Percentiles rank a stretch among this genome's conserved stretches.
These are phyloP conservation scores for Sarocladium brachiariae DNA, from an alignment of 2,329 filamentous ascomycete genomes.

Conservation along the genomic window DNA sequence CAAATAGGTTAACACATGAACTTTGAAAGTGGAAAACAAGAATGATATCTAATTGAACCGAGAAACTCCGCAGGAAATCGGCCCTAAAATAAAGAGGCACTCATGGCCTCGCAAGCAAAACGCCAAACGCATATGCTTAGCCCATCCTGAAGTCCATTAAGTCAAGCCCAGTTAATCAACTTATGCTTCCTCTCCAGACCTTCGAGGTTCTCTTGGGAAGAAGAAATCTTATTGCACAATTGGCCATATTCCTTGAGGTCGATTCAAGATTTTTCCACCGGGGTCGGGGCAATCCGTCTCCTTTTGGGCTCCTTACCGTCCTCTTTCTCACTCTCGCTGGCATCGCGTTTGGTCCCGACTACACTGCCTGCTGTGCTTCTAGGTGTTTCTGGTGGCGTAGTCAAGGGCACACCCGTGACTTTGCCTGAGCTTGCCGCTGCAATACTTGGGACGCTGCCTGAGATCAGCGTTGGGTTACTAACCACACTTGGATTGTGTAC, in stretches of 20 bases:
- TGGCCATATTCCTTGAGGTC: no score
- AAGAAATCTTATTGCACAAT: no score
- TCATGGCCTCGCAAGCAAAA: conserved; percentile 1
- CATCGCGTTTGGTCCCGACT: conserved; percentile 49
- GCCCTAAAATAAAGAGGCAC: not conserved
- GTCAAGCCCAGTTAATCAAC: not conserved
- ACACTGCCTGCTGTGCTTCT: conserved; percentile 28
- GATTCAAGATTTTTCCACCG: conserved; percentile 29
- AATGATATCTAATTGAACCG: not conserved
- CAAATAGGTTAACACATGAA: no score
- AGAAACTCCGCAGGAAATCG: not conserved
- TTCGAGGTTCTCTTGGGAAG: not conserved
- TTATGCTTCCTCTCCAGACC: not conserved
- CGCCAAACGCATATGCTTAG: not conserved
- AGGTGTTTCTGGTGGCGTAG: conserved; percentile 87
- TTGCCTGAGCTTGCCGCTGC: conserved; percentile 65
- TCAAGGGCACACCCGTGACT: conserved; percentile 61
- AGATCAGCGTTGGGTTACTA: conserved; percentile 72
- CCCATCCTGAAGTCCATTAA: not conserved
- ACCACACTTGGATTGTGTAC: conserved; percentile 46
- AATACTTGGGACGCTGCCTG: conserved; percentile 70
- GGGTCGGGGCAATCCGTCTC: conserved; percentile 63
- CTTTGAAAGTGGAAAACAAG: no score
- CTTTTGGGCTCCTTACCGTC: conserved; percentile 55
- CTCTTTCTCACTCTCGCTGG: conserved; percentile 47